Evolutionary conservation across 805 yeast species (phyloP), one percentile per base, ranked within the genome.

Genomic region (Ascoidea rubescens): DNA sequence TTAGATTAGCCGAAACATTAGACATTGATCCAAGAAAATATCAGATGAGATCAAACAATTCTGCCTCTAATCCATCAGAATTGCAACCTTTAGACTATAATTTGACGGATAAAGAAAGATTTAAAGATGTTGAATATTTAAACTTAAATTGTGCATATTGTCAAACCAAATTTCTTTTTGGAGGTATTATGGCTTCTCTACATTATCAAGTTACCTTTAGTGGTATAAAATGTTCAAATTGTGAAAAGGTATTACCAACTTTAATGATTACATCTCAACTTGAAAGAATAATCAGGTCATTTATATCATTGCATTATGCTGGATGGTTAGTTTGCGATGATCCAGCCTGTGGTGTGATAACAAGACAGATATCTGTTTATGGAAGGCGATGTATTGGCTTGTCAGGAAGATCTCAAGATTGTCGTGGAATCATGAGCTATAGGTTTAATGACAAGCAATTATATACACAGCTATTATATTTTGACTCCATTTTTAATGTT

Each of bases 321-420:
- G 91, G 90, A 4, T 80, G 93, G 87, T 69, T 89, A 48, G 68
- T 66, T 0, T 93, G 99, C 69, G 95, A 86, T 64, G 97, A 93
- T 60, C 63, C 80, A 5, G 76, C 93, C 1, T 91, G 98, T 68
- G 87, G 85, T 1, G 71, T 78, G 51, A 73, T 73, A 14, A 90
- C 97, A 0, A 74, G 96, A 56, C 96, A 90, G 62, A 75, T 93
- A 30, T 80, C 90, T 21, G 96, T 90, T 4, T 88, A 87, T 61
- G 98, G 98, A 51, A 79, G 82, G 58, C 75, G 91, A 58, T 89
- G 98, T 65, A 72, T 88, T 54, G 84, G 87, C 8, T 10, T 14
- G 8, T 8, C 14, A 10, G 43, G 43, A 37, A 37, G 14, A 37
- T 46, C 65, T 65, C 53, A 75, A 74, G 60, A 71, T 45, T 76